Base-by-base conservation (phyloP, 805 yeast genomes). In the Huiozyma naganishii region DNA sequence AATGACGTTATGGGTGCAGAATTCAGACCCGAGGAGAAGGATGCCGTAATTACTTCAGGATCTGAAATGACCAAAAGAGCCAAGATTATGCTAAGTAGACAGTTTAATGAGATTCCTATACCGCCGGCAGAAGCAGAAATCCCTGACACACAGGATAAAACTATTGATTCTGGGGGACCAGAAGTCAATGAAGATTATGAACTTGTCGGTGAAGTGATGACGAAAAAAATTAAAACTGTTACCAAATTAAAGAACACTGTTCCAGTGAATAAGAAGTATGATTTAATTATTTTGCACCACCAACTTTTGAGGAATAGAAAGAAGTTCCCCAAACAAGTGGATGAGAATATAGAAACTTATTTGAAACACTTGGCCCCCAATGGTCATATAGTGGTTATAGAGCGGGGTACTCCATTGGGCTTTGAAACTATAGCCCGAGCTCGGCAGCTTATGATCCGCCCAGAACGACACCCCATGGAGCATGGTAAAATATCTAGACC, bases 401-500 rank as follows among this genome's bases (percentile, higher is more conserved):
- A 92, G 64, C 71, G 96, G 49, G 98, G 98, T 3, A 84, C 83
- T 44, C 86, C 97, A 0, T 57, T 79, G 30, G 97, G 97, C 0
- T 86, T 86, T 57, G 98, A 92, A 62, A 71, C 78, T 3, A 73
- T 88, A 45, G 94, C 95, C 0, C 70, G 96, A 43, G 96, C 97
- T 5, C 72, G 98, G 55, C 96, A 90, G 59, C 65, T 86, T 4
- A 77, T 87, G 74, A 66, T 90, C n/a, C 76, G 97, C 52, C 96
- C 97, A 0, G 95, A 83, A 52, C 73, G 76, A 6, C 70, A 69
- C 51, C 69, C 63, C 6, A 62, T 64, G 9, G 83, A 78, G 50
- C 57, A 64, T 35, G 81, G 81, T 0, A 80, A 80, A 54, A 71
- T 79, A 30, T 88, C 92, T 30, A 68, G 88, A 52, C 83, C 85